A percentile compares a stretch with the other conserved stretches of the same genome.
These are phyloP conservation scores for Nemania sp. DNA, from an alignment of 2,329 filamentous ascomycete species.

Conservation along the genomic window DNA sequence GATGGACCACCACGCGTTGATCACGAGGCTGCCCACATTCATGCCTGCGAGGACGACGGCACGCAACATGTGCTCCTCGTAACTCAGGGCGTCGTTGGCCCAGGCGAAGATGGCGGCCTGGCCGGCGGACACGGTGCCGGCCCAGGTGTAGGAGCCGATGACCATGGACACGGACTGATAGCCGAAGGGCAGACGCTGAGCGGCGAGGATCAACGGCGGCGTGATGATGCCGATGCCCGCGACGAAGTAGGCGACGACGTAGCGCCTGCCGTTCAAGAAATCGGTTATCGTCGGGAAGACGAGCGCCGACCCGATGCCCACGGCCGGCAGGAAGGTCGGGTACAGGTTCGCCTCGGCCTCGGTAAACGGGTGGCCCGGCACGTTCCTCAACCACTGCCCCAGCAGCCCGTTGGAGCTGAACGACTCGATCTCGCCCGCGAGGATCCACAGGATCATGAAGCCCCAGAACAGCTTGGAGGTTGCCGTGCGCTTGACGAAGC, in stretches of 20 bases:
- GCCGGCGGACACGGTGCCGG: constrained; percentile 71
- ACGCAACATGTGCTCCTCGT: constrained; percentile 65
- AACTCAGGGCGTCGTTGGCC: constrained; percentile 72
- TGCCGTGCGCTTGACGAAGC: constrained; percentile 60
- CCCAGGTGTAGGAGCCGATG: constrained; percentile 72
- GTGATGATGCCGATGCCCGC: constrained; percentile 66
- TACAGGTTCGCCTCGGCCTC: constrained; percentile 60
- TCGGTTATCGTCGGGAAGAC: constrained; percentile 74
- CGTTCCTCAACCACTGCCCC: constrained; percentile 54
- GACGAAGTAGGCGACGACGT: constrained; percentile 70
- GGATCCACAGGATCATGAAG: constrained; percentile 69
- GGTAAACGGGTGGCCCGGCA: constrained; percentile 49
- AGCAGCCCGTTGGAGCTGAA: constrained; percentile 68
- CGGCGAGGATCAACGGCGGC: constrained; percentile 63
- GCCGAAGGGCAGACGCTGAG: constrained; percentile 47
- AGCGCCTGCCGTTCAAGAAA: constrained; percentile 64
- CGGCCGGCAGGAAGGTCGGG: constrained; percentile 59
- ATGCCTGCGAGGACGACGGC: constrained; percentile 72
- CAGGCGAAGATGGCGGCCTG: constrained; percentile 77
- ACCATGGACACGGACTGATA: constrained; percentile 53
- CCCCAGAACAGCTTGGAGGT: constrained; percentile 68
- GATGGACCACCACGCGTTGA: constrained; percentile 76
- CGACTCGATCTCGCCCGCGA: constrained; percentile 72
- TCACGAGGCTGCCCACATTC: constrained; percentile 69
- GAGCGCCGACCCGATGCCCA: constrained; percentile 63